Evolutionary conservation across 192 early-diverging fungal genomes (phyloP), one percentile per base, ranked within the genome.

Genomic region (Thamnidium elegans): DNA sequence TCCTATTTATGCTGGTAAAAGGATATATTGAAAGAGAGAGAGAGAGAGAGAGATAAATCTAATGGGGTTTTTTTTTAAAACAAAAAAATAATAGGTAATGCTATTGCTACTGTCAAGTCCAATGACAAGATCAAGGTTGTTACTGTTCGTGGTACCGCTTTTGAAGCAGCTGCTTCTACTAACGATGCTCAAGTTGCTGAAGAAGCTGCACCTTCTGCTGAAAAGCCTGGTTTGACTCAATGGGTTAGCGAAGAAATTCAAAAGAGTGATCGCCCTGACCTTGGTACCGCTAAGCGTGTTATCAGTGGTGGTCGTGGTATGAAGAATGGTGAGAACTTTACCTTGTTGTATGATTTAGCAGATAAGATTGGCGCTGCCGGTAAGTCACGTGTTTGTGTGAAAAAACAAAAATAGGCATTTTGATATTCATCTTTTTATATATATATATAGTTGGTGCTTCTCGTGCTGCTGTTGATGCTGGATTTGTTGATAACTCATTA

Each of bases 381-480:
- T 94, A 59, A 58, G 26, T 71, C 26, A 42, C 26, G 58, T 21
- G 58, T n/a, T 50, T 63, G 47, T 63, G 46, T 26, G 47, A 63
- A n/a, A n/a, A n/a, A n/a, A n/a, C n/a, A n/a, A n/a, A n/a, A n/a
- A n/a, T n/a, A n/a, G n/a, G n/a, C n/a, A n/a, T n/a, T n/a, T n/a
- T n/a, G n/a, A n/a, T 48, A 44, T 54, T 30, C 52, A 58, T 20
- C 14, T 62, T 50, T 55, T 65, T 52, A 44, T 31, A 51, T 13
- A n/a, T n/a, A n/a, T n/a, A n/a, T 50, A 52, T 77, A 91, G 96
- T 97, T 52, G 96, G 96, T 68, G 96, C 94, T 21, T 97, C 94
- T 64, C 92, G 96, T 66, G 96, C 96, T 62, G 96, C 96, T 26
- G 94, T 96, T 21, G 96, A 99, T 84, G 91, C 96, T 58, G 94